Percentiles rank a stretch among this genome's conserved stretches.
Conservation (phyloP, 2,329 filamentous ascomycete genomes). For the Lizonia empirigonia region DNA sequence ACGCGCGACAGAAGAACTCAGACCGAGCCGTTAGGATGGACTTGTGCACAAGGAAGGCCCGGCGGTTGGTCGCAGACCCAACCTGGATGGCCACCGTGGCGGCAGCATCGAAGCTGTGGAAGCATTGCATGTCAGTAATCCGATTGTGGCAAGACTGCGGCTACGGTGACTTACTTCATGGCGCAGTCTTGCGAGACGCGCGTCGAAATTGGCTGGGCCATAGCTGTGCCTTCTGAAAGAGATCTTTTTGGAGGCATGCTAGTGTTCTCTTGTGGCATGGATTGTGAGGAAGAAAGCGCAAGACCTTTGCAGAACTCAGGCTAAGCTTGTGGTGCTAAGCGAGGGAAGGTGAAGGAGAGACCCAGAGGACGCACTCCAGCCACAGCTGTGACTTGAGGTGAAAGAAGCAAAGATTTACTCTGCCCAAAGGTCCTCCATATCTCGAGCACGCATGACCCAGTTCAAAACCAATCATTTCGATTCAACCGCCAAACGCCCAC, state of each 20-base stretch:
- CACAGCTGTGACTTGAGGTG: too few species aligned
- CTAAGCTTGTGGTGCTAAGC: neutral
- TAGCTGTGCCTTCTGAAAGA: too few species aligned
- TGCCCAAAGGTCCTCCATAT: too few species aligned
- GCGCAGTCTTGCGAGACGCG: neutral
- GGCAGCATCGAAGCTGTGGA: neutral
- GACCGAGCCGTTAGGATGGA: slow-evolving; percentile 15
- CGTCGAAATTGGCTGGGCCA: neutral
- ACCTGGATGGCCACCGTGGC: slow-evolving; percentile 12
- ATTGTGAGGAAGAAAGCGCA: neutral
- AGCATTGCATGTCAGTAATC: neutral
- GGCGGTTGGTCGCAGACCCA: neutral
- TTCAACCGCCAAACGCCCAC: neutral
- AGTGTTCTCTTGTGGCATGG: too few species aligned
- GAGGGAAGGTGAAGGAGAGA: neutral
- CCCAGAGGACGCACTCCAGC: too few species aligned
- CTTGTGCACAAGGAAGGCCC: slow-evolving; percentile 20
- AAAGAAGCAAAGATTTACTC: too few species aligned
- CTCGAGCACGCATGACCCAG: too few species aligned
- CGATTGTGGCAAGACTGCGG: too few species aligned
- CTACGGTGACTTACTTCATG: neutral
- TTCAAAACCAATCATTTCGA: too few species aligned
- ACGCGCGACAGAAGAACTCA: slow-evolving; percentile 21
- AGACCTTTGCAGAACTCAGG: neutral
- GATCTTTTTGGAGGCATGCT: too few species aligned